Evolutionary conservation across 768 basidiomycete species (phyloP), one percentile per base, ranked within the genome.

Genomic region (Podaxis rugospora): DNA sequence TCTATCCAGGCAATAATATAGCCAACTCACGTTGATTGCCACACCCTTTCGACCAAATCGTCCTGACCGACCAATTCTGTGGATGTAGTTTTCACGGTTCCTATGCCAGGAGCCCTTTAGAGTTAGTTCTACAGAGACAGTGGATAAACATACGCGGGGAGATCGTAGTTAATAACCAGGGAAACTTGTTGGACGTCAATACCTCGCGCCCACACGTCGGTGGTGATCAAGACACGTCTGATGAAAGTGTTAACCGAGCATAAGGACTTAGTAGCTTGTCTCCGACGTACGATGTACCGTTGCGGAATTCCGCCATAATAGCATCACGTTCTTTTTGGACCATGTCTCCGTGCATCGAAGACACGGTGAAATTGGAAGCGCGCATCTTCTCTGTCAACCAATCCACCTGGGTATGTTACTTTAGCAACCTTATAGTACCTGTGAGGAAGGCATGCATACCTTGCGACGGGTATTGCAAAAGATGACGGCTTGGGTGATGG

Each of bases 331-430:
- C 94, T 69, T 92, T 93, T 74, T 96, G 95, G 5, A 87, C 89
- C 94, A 96, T 96, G 72, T 96, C 95, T 55, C 94, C 95, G 63
- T 95, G 92, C 92, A 94, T 93, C 14, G 90, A 90, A 35, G 93
- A 95, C 40, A 98, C 95, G 32, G 96, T 98, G 73, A 98, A 99
- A 74, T 98, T 95, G n/a, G 93, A 92, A n/a, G 88, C 86, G 59
- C 94, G 88, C 92, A 98, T 96, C 77, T 98, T 98, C 76, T 98
- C 95, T 61, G 96, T 98, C 66, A 99, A 73, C 95, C 95, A 98
- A 75, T 98, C 95, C 64, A 98, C 92, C 92, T 93, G 60, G 56
- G 28, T 66, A 32, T 11, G 28, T 61, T 21, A 64, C 63, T 66
- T 32, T 61, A 52, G 47, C 47, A 40, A 3, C 40, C 27, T 11